Conservation (phyloP, 768 basidiomycete genomes). For the Suillus fuscotomentosus region DNA sequence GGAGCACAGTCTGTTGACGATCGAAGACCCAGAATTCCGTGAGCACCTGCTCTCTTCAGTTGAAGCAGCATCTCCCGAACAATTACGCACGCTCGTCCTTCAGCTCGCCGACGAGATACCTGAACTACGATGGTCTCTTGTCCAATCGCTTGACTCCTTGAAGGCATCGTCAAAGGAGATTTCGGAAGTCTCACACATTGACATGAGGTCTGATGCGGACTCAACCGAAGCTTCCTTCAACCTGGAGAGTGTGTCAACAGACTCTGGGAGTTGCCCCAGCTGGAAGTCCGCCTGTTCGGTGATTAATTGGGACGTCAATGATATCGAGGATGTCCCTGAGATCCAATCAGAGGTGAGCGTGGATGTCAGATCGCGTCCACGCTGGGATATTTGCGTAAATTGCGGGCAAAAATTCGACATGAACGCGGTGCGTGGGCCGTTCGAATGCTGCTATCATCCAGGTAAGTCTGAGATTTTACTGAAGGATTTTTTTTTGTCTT, state of each 20-base stretch:
- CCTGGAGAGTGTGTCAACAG: not conserved
- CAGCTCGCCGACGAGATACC: constrained; percentile 2
- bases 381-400: constrained; percentile 47
- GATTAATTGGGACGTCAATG: not conserved
- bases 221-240: not conserved
- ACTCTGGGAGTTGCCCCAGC: not conserved
- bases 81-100: not conserved
- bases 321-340: constrained; percentile 2
- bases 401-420: constrained; percentile 50
- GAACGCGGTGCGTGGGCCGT: constrained; percentile 32
- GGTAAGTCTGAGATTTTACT: constrained; percentile 42
- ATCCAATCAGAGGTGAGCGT: not conserved
- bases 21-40: not conserved
- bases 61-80: not conserved
- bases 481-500: constrained; percentile 8
- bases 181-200: not conserved
- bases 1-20: not conserved
- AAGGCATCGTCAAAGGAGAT: not conserved
- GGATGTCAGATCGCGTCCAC: constrained; percentile 18
- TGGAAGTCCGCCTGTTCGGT: constrained; percentile 1
- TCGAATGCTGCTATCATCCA: constrained; percentile 51
- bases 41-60: constrained; percentile 1
- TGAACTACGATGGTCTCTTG: not conserved
- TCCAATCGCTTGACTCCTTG: not conserved
- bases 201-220: not conserved